Conservation (phyloP, 2,329 filamentous ascomycete genomes). For the Colletotrichum sp. region DNA sequence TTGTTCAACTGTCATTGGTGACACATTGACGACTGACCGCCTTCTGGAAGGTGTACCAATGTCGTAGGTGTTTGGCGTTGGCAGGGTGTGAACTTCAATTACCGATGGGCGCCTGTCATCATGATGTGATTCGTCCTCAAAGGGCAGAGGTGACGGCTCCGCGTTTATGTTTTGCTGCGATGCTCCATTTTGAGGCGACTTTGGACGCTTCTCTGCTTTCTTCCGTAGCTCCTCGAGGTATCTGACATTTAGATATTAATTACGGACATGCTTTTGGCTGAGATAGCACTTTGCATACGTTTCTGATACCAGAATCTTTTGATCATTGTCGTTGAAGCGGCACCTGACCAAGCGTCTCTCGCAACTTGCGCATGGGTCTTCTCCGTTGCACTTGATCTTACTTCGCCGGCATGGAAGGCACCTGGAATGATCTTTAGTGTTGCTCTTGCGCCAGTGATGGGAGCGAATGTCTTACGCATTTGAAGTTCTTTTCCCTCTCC, state of each 20-base stretch:
- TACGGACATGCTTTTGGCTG: background rate
- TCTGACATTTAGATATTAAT: background rate
- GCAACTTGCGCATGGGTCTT: background rate
- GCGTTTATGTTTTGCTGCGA: background rate
- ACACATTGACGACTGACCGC: background rate
- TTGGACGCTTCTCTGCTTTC: background rate
- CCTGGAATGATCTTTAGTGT: background rate
- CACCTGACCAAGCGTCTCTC: background rate
- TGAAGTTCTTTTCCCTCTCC: background rate
- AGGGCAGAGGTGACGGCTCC: background rate
- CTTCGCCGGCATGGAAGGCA: background rate
- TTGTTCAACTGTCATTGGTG: background rate
- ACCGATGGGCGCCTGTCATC: background rate
- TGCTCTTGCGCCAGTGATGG: background rate
- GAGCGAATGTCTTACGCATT: background rate
- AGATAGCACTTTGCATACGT: background rate
- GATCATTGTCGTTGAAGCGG: background rate
- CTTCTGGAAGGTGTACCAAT: background rate
- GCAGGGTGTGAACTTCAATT: background rate
- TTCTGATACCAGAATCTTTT: background rate
- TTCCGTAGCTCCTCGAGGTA: background rate
- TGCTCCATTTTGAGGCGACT: background rate
- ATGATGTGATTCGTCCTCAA: background rate
- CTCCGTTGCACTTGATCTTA: background rate
- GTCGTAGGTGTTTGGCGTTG: background rate